These are phyloP conservation scores for Phytophthora aleatoria DNA, from an alignment of 352 stramenopile genomes.

Conservation along the genomic window DNA sequence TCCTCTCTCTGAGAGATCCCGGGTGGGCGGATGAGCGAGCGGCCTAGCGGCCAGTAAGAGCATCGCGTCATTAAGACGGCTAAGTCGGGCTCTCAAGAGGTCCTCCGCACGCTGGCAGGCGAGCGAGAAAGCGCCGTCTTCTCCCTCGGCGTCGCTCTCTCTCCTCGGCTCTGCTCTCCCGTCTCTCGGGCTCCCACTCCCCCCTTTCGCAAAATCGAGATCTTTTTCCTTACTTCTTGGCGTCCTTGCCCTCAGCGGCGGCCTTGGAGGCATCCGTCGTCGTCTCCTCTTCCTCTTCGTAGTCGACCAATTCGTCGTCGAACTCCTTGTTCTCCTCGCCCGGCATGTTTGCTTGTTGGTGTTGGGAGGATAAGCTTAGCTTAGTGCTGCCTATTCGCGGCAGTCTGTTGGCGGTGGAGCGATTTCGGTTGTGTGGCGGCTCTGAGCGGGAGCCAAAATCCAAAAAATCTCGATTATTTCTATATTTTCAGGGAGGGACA, in stretches of 20 bases:
- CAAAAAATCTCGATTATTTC: constrained; percentile 22
- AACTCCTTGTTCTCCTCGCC: constrained; percentile 90
- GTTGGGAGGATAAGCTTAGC: constrained; percentile 2
- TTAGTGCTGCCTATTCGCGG: constrained; percentile 19
- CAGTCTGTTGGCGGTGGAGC: constrained; percentile 22
- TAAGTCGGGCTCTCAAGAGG: constrained; percentile 16
- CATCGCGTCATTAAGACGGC: constrained; percentile 31
- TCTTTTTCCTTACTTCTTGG: constrained; percentile 88
- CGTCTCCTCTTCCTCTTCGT: constrained; percentile 89
- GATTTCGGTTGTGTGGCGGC: constrained; percentile 49
- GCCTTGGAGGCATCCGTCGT: constrained; percentile 76
- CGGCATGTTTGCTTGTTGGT: constrained; percentile 52
- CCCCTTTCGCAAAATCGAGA: constrained; percentile 25
- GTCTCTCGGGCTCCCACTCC: constrained; percentile 24
- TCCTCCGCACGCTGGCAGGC: constrained; percentile 22
- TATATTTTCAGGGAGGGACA: constrained; percentile 15
- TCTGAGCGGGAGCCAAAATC: constrained; percentile 23
- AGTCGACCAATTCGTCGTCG: constrained; percentile 90
- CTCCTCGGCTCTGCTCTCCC: constrained; percentile 27
- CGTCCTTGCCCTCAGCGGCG: constrained; percentile 81
- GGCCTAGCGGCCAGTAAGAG: constrained; percentile 22
- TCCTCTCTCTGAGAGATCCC: constrained; percentile 13
- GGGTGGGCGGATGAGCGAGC: constrained; percentile 20
- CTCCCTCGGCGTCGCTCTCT: constrained; percentile 22
- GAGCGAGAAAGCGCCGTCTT: constrained; percentile 28